Base-by-base conservation (phyloP, 331 rosid genomes). In the Rosa hybrid region DNA sequence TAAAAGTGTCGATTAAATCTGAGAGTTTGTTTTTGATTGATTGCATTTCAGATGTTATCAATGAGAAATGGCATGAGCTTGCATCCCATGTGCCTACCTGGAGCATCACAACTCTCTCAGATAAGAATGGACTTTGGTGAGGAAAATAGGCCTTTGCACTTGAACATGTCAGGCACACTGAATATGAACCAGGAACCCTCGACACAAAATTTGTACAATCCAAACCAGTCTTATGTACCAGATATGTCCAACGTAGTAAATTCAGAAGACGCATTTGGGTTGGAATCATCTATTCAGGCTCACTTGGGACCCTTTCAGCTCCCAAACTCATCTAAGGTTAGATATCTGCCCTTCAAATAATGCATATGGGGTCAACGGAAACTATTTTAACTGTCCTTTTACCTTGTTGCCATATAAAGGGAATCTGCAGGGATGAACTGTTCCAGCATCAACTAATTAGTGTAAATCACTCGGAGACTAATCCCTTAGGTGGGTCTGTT, bases 1-100 rank as follows among this genome's bases (percentile, higher is more conserved):
- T 59, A 10, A 12, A 8, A 42, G 30, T n/a, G 11, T 17, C 0
- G 8, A 60, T 27, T 14, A 6, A 46, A 77, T 27, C 53, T n/a
- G 13, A 46, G 60, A 10, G 20, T 20, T 63, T 34, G 49, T 21
- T 13, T 57, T 60, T 78, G 74, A 51, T 45, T 68, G 67, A 34
- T 73, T 54, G 10, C 16, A 83, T 85, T 87, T 85, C 90, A 94
- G 97, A 94, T 94, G 94, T 82, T 94, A 69, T 80, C 97, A 18
- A 89, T 94, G 94, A 90, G 95, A 84, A 91, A 94, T 60, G 95
- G 98, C 34, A 84, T 88, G 85, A 90, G 89, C 83, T 76, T 90
- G 91, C 92, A 85, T 83, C 89, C 97, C 0, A 81, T 90, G 91
- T 88, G 93, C 86, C 85, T 84, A 50, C 85, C 91, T 18, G 97